Percentiles rank a stretch among this genome's conserved stretches.
phyloP scores from a whole-genome alignment of 116 monocot species.

The Trichopus zeylanicus region DNA sequence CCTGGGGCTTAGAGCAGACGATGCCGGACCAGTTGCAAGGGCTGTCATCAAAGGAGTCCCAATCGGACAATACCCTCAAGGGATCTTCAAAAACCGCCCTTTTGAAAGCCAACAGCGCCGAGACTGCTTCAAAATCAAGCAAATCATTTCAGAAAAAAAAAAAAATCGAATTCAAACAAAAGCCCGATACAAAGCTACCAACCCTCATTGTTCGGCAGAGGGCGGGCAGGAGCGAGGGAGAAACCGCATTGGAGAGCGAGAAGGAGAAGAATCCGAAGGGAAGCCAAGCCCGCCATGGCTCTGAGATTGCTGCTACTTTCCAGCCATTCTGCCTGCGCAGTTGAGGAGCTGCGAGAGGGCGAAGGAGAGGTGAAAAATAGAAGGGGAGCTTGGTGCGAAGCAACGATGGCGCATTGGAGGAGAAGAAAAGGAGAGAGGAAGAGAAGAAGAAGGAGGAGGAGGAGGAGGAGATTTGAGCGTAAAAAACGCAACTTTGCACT shows the following conservation, averaged over 20 bases:
- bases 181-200: background rate
- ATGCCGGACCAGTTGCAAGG: constrained; percentile 86
- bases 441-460: no score
- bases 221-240: constrained; percentile 5
- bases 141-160: background rate
- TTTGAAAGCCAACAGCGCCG: constrained; percentile 59
- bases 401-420: no score
- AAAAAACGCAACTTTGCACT: no score
- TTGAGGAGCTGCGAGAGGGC: background rate
- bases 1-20: constrained; percentile 32
- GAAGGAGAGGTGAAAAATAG: no score
- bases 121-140: constrained; percentile 35
- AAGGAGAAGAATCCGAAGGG: constrained; percentile 8
- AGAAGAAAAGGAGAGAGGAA: no score
- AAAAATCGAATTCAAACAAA: background rate
- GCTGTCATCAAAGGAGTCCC: constrained; percentile 30
- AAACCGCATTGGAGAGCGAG: constrained; percentile 28
- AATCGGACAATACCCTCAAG: constrained; percentile 48
- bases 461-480: no score
- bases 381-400: no score
- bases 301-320: background rate
- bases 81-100: constrained; percentile 71
- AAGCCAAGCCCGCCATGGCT: constrained; percentile 2
- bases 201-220: constrained; percentile 32
- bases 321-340: background rate